Evolutionary conservation across 1,139 yeast species (phyloP), one percentile per base, ranked within the genome.

Genomic region (Debaryomyces sp.): DNA sequence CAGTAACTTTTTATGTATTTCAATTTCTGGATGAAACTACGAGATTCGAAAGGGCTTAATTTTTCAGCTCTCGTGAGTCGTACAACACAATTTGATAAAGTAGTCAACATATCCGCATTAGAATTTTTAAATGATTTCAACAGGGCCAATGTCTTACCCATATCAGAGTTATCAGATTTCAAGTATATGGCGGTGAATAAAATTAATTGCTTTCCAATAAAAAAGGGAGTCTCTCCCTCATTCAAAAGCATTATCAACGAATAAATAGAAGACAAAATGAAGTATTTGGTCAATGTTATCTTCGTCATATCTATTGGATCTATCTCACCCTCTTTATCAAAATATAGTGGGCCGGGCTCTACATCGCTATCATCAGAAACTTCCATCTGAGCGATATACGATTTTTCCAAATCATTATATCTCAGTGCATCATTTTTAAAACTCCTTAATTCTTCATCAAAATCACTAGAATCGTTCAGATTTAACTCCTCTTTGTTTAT

Each of bases 351-450:
- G 10, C 47, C 51, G 15, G 54, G 45, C 39, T 64, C 69, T 10
- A 56, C 53, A 35, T 62, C 71, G 42, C 68, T 72, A 43, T 66
- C 73, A 45, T 73, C 78, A 2, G 78, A 72, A 15, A 59, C 63
- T 42, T 66, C 67, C 64, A 73, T 68, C 43, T 63, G 67, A 2
- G 45, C 34, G 18, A 62, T 49, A 44, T 54, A 54, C 22, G 54
- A 48, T 21, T 41, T 44, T 9, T 52, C 44, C n/a, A 27, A n/a
- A 9, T 41, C 46, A 6, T 45, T 41, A 17, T 45, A 52, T 12
- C 43, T 15, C 6, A 30, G 27, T 5, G 33, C 18, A 12, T 21
- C 21, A 32, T 8, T 5, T 22, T 24, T 18, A 35, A n/a, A 22
- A 12, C n/a, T 4, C 12, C 9, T 21, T 5, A n/a, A 6, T 6